Base-by-base conservation (phyloP, 257 asterid species). In the Penstemon davidsonii region DNA sequence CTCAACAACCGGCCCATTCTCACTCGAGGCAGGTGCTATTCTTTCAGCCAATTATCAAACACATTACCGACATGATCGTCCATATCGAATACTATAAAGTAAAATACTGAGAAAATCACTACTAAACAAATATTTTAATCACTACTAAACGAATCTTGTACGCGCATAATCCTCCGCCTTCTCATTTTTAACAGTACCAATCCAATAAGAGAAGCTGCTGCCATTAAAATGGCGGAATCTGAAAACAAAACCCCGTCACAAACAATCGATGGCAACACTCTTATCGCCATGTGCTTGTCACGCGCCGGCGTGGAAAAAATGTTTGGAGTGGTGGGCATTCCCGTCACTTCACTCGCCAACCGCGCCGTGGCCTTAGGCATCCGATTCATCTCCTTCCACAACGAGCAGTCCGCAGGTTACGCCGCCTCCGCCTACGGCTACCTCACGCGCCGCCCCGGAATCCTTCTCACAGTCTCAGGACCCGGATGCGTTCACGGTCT, bases 361-460 rank as follows among this genome's bases (percentile, higher is more conserved):
- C 85, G 88, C 50, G 88, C 96, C 38, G 89, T 89, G 1, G 80
- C 92, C 10, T 80, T 76, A 13, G 96, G 96, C n/a, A 75, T 85
- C 73, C 87, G 98, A 46, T 92, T 92, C 79, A 80, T 92, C 71
- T 95, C 98, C 55, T 92, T 92, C 74, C 98, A 92, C 77, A 92
- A 92, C 84, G 98, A 92, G 79, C 96, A 92, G 65, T 92, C 96
- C 1, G 98, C 98, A 10, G 98, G 98, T 1, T 92, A 92, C 66
- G 98, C 98, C 13, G 98, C 98, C 67, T 89, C 96, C n/a, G 89
- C 96, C n/a, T 89, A 83, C 81, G 96, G 96, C 41, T 92, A 80
- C 79, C 95, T 92, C 82, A 86, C 88, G 46, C 88, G 95, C n/a
- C 83, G 82, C 62, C 96, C 96, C 6, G 98, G 98, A 5, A 55